These are phyloP conservation scores for Axilococcus clingmanii DNA, from an alignment of 139 green algal species.

Conservation along the genomic window DNA sequence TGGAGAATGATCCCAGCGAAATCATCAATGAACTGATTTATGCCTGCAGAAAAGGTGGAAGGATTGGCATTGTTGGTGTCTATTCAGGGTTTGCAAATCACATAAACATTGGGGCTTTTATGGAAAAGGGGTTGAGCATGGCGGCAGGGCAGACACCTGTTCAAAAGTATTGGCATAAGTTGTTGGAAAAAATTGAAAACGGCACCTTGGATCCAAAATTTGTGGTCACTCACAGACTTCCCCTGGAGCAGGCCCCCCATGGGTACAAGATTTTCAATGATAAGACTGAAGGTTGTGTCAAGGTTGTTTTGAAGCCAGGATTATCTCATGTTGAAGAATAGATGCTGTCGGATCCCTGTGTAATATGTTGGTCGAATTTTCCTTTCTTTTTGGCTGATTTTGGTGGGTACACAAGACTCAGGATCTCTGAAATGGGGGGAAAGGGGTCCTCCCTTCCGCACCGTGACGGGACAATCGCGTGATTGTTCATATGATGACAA, in stretches of 20 bases:
- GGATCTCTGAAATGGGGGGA: too few relatives aligned
- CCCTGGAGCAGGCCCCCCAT: conserved; percentile 39
- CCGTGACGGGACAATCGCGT: too few relatives aligned
- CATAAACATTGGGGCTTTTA: conserved; percentile 69
- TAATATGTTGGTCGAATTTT: too few relatives aligned
- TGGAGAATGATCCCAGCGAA: conserved; percentile 63
- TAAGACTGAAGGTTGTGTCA: conserved; percentile 50
- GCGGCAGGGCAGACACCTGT: conserved; percentile 21
- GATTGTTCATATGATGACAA: too few relatives aligned
- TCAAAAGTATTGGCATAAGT: conserved; percentile 48
- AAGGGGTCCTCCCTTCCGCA: too few relatives aligned
- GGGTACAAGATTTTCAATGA: conserved; percentile 69
- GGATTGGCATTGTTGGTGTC: conserved; percentile 30
- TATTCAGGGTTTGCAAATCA: conserved; percentile 51
- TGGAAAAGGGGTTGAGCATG: conserved; percentile 60
- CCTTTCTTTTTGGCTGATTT: too few relatives aligned
- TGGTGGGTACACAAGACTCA: too few relatives aligned
- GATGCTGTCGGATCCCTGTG: too few relatives aligned
- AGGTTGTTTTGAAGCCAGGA: conserved; percentile 39
- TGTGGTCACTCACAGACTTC: conserved; percentile 60
- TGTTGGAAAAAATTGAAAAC: conserved; percentile 27
- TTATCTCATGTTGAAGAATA: neutral
- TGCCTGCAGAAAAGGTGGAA: conserved; percentile 26
- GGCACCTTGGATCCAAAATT: conserved; percentile 42
- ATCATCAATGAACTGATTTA: conserved; percentile 71